Base-by-base conservation (phyloP, 305 asterid genomes). In the Fraxinus baroniana region DNA sequence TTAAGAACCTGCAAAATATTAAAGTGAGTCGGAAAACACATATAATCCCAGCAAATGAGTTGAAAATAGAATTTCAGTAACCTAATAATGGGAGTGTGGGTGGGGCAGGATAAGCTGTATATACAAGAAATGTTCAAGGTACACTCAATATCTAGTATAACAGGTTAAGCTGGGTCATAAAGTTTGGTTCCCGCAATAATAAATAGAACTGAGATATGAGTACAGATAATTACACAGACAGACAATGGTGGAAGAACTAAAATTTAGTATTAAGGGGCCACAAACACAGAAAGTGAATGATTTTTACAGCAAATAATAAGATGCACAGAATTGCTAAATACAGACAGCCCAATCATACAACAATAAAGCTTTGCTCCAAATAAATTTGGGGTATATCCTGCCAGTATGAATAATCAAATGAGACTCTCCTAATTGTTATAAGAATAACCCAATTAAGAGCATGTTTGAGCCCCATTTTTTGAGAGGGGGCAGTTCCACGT, bases 1-100 rank as follows among this genome's bases (percentile, higher is more conserved):
- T 89, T 95, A 71, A 97, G 95, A 86, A 97, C 98, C 99, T 97
- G 91, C 79, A 82, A 77, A 87, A 83, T 79, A 84, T 55, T 85
- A 81, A 55, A 68, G 68, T 20, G 24, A 74, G 78, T 28, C 33
- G 37, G 66, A 57, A 57, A 73, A 41, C 76, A 83, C 37, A 10
- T 36, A 76, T 20, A 26, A 20, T 6, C 49, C 68, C 66, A 62
- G 39, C 17, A 28, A 24, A 57, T 17, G 76, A 26, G 57, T 79
- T 73, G 52, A 68, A 68, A 68, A 28, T 68, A 68, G 37, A 68
- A 68, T 68, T 64, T 13, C 73, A 64, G n/a, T n/a, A n/a, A n/a
- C n/a, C n/a, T 24, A 22, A 60, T 60, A 60, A 62, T 62, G 71
- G 26, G 70, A 20, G 32, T 55, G 17, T 9, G 6, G 74, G 17